phyloP scores from a whole-genome alignment of 257 asterid genomes.

The Fraxinus anomala region DNA sequence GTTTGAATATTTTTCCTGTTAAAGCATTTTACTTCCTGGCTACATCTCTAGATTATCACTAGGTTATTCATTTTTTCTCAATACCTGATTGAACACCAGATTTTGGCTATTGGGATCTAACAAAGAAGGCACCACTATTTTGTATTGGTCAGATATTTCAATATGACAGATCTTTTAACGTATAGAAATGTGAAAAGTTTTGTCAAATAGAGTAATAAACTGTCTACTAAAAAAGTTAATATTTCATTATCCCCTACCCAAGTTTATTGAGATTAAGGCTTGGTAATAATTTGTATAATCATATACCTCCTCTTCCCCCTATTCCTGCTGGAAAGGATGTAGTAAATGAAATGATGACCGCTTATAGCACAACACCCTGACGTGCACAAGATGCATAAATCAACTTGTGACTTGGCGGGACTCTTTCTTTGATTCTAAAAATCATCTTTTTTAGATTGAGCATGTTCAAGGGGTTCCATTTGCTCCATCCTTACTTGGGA shows the following conservation, averaged over 20 bases:
- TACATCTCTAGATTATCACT: background rate
- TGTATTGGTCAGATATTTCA: background rate
- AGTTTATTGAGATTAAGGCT: no score
- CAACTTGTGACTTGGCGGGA: background rate
- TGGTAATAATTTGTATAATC: no score
- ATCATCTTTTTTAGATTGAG: conserved; percentile 43
- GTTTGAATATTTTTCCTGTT: conserved; percentile 1
- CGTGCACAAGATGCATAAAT: no score
- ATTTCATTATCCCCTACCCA: no score
- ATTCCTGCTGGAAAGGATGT: no score
- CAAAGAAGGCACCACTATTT: background rate
- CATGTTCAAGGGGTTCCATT: conserved; percentile 68
- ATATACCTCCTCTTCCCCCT: no score
- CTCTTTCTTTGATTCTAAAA: conserved; percentile 3
- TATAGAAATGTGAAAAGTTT: no score
- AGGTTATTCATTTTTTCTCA: background rate
- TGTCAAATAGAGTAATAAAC: background rate
- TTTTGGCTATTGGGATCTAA: background rate
- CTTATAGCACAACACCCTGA: no score
- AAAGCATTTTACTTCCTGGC: background rate
- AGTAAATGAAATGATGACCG: no score
- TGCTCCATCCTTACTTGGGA: conserved; percentile 72
- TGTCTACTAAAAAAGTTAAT: no score
- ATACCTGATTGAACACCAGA: background rate
- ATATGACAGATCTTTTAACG: no score